phyloP scores from a whole-genome alignment of 2,329 filamentous ascomycete genomes.

The Scytalidium lignicola region DNA sequence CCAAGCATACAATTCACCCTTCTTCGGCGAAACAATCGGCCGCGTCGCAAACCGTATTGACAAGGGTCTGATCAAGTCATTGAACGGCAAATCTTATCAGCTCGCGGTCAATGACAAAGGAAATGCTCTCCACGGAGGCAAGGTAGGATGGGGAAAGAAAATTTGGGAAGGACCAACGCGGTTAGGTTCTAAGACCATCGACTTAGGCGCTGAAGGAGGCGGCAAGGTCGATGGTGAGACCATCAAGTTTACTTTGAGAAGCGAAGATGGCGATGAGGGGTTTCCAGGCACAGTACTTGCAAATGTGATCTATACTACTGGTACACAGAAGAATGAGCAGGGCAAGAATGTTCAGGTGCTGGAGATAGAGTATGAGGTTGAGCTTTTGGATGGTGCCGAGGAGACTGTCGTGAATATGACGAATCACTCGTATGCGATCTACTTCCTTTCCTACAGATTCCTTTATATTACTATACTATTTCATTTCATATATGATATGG shows the following conservation, averaged over 20 bases:
- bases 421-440: constrained; percentile 72
- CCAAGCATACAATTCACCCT: constrained; percentile 66
- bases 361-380: constrained; percentile 84
- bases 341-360: constrained; percentile 65
- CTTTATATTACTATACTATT: neutral
- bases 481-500: neutral
- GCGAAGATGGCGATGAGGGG: constrained; percentile 79
- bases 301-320: constrained; percentile 72
- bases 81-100: constrained; percentile 68
- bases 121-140: constrained; percentile 71
- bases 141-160: constrained; percentile 75
- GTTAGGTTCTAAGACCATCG: constrained; percentile 45
- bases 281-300: constrained; percentile 82
- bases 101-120: constrained; percentile 71
- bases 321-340: constrained; percentile 54
- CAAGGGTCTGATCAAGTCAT: constrained; percentile 60
- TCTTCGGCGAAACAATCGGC: constrained; percentile 92
- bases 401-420: constrained; percentile 92
- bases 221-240: constrained; percentile 60
- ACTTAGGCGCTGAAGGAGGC: constrained; percentile 47
- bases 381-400: constrained; percentile 67
- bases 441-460: neutral
- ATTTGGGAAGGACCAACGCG: constrained; percentile 68
- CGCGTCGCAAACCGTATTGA: constrained; percentile 77
- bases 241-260: constrained; percentile 60